Evolutionary conservation across 805 yeast genomes (phyloP).

Genomic region (Cyberlindnera saturnus): DNA sequence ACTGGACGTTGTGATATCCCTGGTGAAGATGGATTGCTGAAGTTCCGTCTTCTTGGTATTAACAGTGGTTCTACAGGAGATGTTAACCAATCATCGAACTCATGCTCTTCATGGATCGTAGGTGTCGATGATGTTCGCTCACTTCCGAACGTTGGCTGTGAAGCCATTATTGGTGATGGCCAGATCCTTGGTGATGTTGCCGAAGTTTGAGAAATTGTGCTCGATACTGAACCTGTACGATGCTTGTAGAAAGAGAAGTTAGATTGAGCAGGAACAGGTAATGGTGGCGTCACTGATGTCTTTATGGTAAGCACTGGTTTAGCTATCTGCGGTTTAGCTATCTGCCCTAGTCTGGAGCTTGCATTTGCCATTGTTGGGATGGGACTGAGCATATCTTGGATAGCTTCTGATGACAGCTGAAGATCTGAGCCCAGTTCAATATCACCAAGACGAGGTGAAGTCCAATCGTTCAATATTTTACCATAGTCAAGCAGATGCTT

Average conservation of each 20-base stretch:
- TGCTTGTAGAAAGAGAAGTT: background rate
- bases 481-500: constrained; percentile 18
- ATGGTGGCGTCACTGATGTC: constrained; percentile 22
- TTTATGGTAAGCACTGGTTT: constrained; percentile 16
- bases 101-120: constrained; percentile 8
- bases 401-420: constrained; percentile 12
- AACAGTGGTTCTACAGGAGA: constrained; percentile 11
- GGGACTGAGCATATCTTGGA: constrained; percentile 20
- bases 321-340: constrained; percentile 4
- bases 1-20: background rate
- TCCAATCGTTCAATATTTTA: constrained; percentile 26
- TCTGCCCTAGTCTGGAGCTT: background rate
- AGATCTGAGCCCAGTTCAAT: constrained; percentile 18
- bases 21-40: background rate
- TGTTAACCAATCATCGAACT: constrained; percentile 10
- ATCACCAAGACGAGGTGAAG: constrained; percentile 25
- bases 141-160: constrained; percentile 1
- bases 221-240: constrained; percentile 1
- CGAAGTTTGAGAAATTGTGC: constrained; percentile 1
- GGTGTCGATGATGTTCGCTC: constrained; percentile 8
- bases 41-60: background rate
- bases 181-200: constrained; percentile 13
- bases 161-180: constrained; percentile 18
- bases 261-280: constrained; percentile 9
- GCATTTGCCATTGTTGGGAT: constrained; percentile 9